phyloP scores from a whole-genome alignment of 2,329 filamentous ascomycete species.

The Mollisia scopiformis region DNA sequence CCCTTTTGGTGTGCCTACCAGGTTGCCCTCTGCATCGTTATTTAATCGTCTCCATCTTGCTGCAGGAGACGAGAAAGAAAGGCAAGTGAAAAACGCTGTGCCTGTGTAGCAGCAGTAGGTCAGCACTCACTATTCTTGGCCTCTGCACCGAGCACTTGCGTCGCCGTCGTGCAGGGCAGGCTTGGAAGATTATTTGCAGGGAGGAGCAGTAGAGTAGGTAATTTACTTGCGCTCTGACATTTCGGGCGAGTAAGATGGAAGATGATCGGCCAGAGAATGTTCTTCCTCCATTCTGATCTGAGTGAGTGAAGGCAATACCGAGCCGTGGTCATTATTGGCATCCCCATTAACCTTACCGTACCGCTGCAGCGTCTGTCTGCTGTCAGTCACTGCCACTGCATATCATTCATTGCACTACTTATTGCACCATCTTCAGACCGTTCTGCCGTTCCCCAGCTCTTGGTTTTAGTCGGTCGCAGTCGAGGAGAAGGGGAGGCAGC shows the following conservation, averaged over 20 bases:
- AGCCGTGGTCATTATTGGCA: too few relatives aligned
- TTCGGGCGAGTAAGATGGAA: not conserved
- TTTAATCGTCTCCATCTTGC: slow-evolving; percentile 6
- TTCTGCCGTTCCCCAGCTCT: too few relatives aligned
- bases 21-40: slow-evolving; percentile 9
- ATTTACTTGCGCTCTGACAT: not conserved
- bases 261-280: not conserved
- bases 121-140: not conserved
- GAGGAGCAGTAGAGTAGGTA: not conserved
- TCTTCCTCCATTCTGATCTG: not conserved
- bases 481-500: too few relatives aligned
- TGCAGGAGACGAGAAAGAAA: slow-evolving; percentile 9
- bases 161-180: not conserved
- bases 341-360: not conserved
- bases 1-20: not conserved
- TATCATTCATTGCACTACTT: too few relatives aligned
- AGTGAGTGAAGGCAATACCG: too few relatives aligned
- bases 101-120: not conserved
- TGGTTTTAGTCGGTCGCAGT: too few relatives aligned
- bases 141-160: not conserved
- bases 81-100: not conserved
- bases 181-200: not conserved
- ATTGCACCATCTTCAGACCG: too few relatives aligned
- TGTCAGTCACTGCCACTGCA: too few relatives aligned
- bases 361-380: too few relatives aligned